Evolutionary conservation across 345 rosid species (phyloP).

Genomic region (Euphorbia tirucalli): DNA sequence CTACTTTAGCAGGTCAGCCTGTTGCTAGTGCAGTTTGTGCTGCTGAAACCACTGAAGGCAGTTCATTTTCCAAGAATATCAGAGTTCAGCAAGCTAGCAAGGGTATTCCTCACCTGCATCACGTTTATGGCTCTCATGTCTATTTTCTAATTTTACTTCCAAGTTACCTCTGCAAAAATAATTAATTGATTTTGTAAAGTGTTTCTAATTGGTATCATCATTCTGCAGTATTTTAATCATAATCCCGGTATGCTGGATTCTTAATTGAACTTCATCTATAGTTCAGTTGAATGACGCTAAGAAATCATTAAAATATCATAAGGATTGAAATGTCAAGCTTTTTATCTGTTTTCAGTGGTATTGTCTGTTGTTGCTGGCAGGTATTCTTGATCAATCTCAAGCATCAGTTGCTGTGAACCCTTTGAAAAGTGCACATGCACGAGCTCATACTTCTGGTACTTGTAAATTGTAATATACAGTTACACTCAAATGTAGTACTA

Average conservation of each 20-base stretch:
- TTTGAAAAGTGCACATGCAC: background rate
- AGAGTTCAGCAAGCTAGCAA: slow-evolving; percentile 8
- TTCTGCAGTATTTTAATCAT: background rate
- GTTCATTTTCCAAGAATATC: slow-evolving; percentile 1
- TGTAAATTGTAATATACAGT: background rate
- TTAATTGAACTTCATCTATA: background rate
- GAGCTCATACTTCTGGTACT: slow-evolving; percentile 19
- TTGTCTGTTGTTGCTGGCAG: slow-evolving; percentile 13
- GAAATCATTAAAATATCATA: background rate
- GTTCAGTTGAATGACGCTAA: background rate
- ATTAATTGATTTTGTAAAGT: background rate
- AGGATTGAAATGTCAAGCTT: background rate
- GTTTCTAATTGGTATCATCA: background rate
- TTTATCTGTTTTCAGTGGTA: background rate
- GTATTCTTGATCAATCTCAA: slow-evolving; percentile 14
- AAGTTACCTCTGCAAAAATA: background rate
- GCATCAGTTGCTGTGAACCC: slow-evolving; percentile 3
- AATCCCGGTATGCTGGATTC: background rate
- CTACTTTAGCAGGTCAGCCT: slow-evolving; percentile 16
- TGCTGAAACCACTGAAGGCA: slow-evolving; percentile 2
- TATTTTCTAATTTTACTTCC: background rate
- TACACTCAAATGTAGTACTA: background rate
- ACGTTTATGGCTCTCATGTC: background rate
- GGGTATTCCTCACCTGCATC: background rate
- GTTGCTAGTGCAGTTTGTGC: slow-evolving; percentile 6